A percentile compares a stretch with the other conserved stretches of the same genome.
Evolutionary conservation across 2,329 filamentous ascomycete genomes (phyloP).

Genomic region (Alternaria gaisen): DNA sequence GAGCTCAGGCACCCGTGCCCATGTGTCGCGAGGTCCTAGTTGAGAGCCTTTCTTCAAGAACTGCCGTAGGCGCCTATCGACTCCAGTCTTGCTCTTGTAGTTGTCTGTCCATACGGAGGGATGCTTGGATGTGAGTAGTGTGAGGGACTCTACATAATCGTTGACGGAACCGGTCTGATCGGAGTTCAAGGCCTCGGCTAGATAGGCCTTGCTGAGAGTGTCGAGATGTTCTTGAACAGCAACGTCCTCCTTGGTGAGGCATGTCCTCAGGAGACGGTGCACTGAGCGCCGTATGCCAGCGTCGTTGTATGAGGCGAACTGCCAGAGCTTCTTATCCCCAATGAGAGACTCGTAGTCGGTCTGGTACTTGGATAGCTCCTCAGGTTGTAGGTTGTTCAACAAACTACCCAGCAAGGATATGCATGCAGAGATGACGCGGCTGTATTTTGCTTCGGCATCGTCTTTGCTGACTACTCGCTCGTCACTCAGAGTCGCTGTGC

Average conservation of each 20-base stretch:
- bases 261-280: constrained; percentile 65
- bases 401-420: constrained; percentile 65
- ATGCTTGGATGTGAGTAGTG: constrained; percentile 69
- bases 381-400: constrained; percentile 53
- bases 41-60: constrained; percentile 89
- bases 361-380: constrained; percentile 68
- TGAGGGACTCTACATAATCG: constrained; percentile 74
- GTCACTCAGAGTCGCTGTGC: constrained; percentile 83
- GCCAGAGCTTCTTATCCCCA: constrained; percentile 68
- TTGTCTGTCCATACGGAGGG: constrained; percentile 78
- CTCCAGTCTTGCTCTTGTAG: constrained; percentile 66
- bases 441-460: constrained; percentile 86
- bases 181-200: constrained; percentile 76
- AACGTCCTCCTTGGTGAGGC: constrained; percentile 58
- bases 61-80: constrained; percentile 67
- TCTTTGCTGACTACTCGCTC: constrained; percentile 84
- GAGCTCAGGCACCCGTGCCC: constrained; percentile 72
- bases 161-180: constrained; percentile 77
- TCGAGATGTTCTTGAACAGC: constrained; percentile 54
- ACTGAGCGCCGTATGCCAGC: constrained; percentile 65
- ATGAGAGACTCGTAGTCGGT: constrained; percentile 73
- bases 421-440: constrained; percentile 74
- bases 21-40: constrained; percentile 75
- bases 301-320: constrained; percentile 65
- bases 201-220: constrained; percentile 72